Evolutionary conservation across 306 rosid species (phyloP), one percentile per base, ranked within the genome.

Genomic region (Pyrus pyrifolia): DNA sequence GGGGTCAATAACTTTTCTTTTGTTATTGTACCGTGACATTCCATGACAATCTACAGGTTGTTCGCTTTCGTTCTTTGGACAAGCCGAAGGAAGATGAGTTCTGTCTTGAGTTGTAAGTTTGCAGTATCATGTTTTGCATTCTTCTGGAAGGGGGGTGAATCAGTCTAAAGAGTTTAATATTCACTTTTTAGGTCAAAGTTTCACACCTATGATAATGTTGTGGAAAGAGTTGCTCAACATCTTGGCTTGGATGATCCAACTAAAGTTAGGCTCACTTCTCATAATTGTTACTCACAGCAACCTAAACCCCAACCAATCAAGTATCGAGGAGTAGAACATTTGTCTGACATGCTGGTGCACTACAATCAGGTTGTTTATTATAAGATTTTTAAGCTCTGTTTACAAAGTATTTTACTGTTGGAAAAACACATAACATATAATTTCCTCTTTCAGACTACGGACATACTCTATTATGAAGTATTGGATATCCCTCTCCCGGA

Each of bases 71-170:
- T 60, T 83, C 79, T 71, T 84, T 94, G 85, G 96, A 92, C 85
- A 92, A 83, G 79, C 97, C 98, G 9, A 94, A 94, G 70, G 98
- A 94, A 78, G 97, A 94, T 49, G 95, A 90, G 58, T 94, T 94
- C 76, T 83, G 83, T 80, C 84, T 90, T 49, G 96, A 94, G 73
- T 82, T 94, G 98, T 94, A 74, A 89, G 98, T 88, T 74, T 81
- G 52, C 74, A 38, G 44, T 29, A 51, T 49, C 25, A 52, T 69
- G 74, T 22, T 53, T 25, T 63, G 33, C 69, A 67, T 31, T 42
- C 15, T 31, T 25, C 8, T 60, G 23, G 30, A 57, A 10, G 14
- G 9, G 18, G 21, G n/a, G 52, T 38, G 38, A 46, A 25, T 25
- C 52, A 61, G 27, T 45, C 67, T 25, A 42, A 53, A 52, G 42